Evolutionary conservation across 1,284 basidiomycete genomes (phyloP).

Genomic region (Cystobasidium pallidum): DNA sequence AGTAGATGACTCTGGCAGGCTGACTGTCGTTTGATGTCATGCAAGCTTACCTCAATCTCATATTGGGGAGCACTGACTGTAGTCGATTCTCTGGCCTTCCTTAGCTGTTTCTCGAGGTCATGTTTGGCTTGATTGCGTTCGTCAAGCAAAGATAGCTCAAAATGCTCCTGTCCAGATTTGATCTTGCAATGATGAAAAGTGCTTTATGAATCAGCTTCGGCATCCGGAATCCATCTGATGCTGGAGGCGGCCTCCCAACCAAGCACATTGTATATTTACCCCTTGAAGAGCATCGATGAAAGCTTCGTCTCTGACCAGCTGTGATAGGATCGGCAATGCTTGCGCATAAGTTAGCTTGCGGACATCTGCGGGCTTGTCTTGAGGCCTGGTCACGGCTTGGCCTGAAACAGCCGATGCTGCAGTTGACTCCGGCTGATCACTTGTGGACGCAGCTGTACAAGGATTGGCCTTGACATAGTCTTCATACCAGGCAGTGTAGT

Average conservation of each 20-base stretch:
- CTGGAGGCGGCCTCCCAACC: background rate
- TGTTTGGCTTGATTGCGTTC: conserved; percentile 31
- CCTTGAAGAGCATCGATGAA: conserved; percentile 37
- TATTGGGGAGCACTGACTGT: conserved; percentile 4
- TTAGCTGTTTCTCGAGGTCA: conserved; percentile 36
- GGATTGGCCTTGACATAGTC: conserved; percentile 4
- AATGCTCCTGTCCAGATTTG: conserved; percentile 19
- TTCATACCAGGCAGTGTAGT: conserved; percentile 18
- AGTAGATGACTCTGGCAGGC: too few species aligned
- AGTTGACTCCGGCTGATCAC: background rate
- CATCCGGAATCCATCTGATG: background rate
- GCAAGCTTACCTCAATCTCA: conserved; percentile 12
- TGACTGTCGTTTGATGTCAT: background rate
- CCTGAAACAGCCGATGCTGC: background rate
- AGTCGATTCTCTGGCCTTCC: conserved; percentile 18
- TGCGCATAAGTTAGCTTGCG: conserved; percentile 36
- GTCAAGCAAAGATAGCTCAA: conserved; percentile 37
- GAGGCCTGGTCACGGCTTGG: background rate
- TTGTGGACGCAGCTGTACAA: background rate
- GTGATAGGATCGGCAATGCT: conserved; percentile 31
- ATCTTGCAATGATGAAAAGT: background rate
- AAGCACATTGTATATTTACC: background rate
- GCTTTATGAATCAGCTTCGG: background rate
- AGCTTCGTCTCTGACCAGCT: conserved; percentile 19
- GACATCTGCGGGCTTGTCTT: conserved; percentile 8